A percentile compares a stretch with the other conserved stretches of the same genome.
Evolutionary conservation across 2,329 filamentous ascomycete species (phyloP).

Genomic region (Aspergillus fischeri): DNA sequence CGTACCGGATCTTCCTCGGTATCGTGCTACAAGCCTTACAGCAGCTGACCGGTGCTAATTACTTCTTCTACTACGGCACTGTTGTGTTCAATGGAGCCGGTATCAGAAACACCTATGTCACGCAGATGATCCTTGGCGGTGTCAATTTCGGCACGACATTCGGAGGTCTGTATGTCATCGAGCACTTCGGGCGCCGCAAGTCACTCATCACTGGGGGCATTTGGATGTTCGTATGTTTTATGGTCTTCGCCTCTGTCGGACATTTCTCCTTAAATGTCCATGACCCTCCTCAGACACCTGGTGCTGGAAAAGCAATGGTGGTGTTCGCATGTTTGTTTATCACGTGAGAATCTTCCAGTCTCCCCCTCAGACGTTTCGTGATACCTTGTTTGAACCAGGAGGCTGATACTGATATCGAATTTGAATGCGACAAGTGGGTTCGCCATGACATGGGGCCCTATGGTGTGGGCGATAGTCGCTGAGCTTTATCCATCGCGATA

Average conservation of each 20-base stretch:
- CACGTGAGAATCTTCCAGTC: slow-evolving; percentile 26
- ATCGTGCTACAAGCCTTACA: slow-evolving; percentile 42
- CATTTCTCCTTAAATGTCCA: slow-evolving; percentile 35
- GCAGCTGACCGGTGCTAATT: slow-evolving; percentile 43
- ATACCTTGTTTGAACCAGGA: too few relatives aligned
- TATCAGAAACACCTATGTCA: slow-evolving; percentile 59
- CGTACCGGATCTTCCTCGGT: slow-evolving; percentile 38
- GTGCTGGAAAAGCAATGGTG: slow-evolving; percentile 63
- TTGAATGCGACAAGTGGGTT: slow-evolving; percentile 44
- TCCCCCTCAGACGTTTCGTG: too few relatives aligned
- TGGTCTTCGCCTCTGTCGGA: slow-evolving; percentile 60
- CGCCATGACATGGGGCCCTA: slow-evolving; percentile 64
- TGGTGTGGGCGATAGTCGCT: slow-evolving; percentile 45
- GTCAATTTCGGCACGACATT: slow-evolving; percentile 67
- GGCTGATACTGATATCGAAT: too few relatives aligned
- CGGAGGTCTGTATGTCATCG: slow-evolving; percentile 64
- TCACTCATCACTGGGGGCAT: slow-evolving; percentile 62
- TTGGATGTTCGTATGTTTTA: slow-evolving; percentile 64
- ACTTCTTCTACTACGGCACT: slow-evolving; percentile 52
- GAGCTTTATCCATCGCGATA: slow-evolving; percentile 40
- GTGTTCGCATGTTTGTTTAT: slow-evolving; percentile 69
- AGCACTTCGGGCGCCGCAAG: slow-evolving; percentile 62
- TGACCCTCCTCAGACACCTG: slow-evolving; percentile 39
- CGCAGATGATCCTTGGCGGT: slow-evolving; percentile 60
- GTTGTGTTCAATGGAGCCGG: slow-evolving; percentile 58